Evolutionary conservation across 768 basidiomycete genomes (phyloP).

Genomic region (Infundibulicybe gibba): DNA sequence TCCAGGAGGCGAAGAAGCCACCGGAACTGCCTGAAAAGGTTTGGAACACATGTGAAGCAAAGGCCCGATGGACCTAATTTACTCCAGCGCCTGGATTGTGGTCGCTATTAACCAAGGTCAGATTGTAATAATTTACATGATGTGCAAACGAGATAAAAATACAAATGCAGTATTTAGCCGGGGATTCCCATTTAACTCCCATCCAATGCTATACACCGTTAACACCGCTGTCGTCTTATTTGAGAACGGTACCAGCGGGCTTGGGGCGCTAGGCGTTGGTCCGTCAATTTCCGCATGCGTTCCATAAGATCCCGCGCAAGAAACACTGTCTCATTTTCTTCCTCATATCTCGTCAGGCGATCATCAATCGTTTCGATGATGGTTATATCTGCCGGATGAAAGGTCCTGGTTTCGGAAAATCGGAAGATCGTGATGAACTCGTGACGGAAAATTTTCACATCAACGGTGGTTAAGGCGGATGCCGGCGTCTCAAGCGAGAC

Average conservation of each 20-base stretch:
- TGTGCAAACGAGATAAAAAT: slow-evolving; percentile 20
- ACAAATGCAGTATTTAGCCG: slow-evolving; percentile 16
- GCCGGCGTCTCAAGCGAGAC: slow-evolving; percentile 35
- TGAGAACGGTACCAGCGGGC: slow-evolving; percentile 17
- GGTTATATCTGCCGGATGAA: slow-evolving; percentile 48
- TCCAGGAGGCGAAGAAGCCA: too few relatives aligned
- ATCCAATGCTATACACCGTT: slow-evolving; percentile 1
- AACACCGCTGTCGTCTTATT: slow-evolving; percentile 16
- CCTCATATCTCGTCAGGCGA: slow-evolving; percentile 46
- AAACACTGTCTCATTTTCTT: slow-evolving; percentile 57
- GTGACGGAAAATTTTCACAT: slow-evolving; percentile 55
- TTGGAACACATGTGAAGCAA: too few relatives aligned
- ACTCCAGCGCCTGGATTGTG: too few relatives aligned
- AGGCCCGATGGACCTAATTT: too few relatives aligned
- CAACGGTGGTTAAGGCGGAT: slow-evolving; percentile 41
- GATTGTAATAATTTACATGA: slow-evolving; percentile 10
- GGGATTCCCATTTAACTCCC: not conserved
- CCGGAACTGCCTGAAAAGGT: too few relatives aligned
- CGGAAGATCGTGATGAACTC: slow-evolving; percentile 67
- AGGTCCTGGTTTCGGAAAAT: slow-evolving; percentile 36
- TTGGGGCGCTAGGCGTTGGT: slow-evolving; percentile 15
- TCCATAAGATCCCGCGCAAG: slow-evolving; percentile 50
- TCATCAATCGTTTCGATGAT: slow-evolving; percentile 51
- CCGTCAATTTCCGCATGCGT: slow-evolving; percentile 35
- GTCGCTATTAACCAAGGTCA: too few relatives aligned